A percentile compares a stretch with the other conserved stretches of the same genome.
phyloP scores from a whole-genome alignment of 2,329 filamentous ascomycete genomes.

The Botrytis paeoniae region DNA sequence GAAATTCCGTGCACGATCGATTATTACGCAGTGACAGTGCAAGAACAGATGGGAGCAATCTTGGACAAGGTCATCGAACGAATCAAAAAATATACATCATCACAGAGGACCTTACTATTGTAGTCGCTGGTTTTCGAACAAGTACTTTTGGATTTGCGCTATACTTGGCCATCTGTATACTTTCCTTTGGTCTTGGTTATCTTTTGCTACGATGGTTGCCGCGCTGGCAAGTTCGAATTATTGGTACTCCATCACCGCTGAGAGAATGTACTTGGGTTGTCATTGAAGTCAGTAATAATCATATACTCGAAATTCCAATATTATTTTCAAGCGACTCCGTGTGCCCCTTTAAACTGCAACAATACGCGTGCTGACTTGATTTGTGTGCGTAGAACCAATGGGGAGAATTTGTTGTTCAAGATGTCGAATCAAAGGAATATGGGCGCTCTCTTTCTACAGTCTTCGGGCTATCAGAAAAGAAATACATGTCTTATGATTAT shows the following conservation, averaged over 20 bases:
- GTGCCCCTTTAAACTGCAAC: conserved; percentile 11
- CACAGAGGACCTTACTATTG: conserved; percentile 91
- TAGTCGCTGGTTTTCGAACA: conserved; percentile 86
- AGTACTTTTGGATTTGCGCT: conserved; percentile 64
- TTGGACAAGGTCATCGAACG: conserved; percentile 58
- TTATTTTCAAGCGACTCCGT: background rate
- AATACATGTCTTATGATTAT: conserved; percentile 58
- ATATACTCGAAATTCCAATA: conserved; percentile 8
- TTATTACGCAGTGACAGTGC: conserved; percentile 70
- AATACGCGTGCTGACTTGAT: conserved; percentile 34
- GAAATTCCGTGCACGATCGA: conserved; percentile 56
- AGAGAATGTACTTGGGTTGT: conserved; percentile 85
- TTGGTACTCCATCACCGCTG: conserved; percentile 67
- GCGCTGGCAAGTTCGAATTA: conserved; percentile 74
- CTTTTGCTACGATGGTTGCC: conserved; percentile 88
- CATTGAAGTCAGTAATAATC: conserved; percentile 61
- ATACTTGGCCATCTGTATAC: conserved; percentile 68
- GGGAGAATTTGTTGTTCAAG: conserved; percentile 82
- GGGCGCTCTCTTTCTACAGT: conserved; percentile 57
- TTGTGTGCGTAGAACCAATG: conserved; percentile 72
- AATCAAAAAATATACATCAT: conserved; percentile 92
- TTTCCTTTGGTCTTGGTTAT: conserved; percentile 75
- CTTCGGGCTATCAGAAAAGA: conserved; percentile 66
- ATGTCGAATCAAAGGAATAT: conserved; percentile 55
- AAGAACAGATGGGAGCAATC: conserved; percentile 63